Base-by-base conservation (phyloP, 2,329 filamentous ascomycete species). In the Intubia oerlemansii region DNA sequence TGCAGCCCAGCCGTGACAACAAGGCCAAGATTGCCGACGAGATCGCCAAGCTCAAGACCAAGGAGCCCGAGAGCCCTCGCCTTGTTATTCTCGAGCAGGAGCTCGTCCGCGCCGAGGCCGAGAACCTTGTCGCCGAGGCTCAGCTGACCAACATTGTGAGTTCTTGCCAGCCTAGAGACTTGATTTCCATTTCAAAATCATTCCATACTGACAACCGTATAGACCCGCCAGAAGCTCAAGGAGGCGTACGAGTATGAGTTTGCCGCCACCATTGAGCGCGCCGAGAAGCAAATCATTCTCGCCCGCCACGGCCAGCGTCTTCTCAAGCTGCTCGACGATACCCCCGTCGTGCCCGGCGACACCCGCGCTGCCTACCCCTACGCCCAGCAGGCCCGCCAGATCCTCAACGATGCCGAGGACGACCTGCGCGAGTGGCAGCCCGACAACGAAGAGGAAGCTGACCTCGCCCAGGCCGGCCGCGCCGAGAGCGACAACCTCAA, bases 171-270 rank as follows among this genome's bases (percentile, higher is more conserved):
- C 5, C 22, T 7, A 24, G 22, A 21, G 19, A 21, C 19, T 21
- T 21, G 19, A 21, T n/a, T n/a, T n/a, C n/a, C n/a, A n/a, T n/a
- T n/a, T n/a, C 18, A 19, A 19, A 19, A 19, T 25, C 14, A 10
- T 5, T 25, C 10, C 13, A 13, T 12, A 5, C 12, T 16, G 10
- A 17, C 13, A 5, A 13, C 15, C 16, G n/a, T 21, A n/a, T 36
- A 88, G 78, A 95, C 88, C 20, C 78, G 88, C 33, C 78, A 88
- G 52, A 95, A 93, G 55, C 63, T 98, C 53, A 93, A 91, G 55
- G 80, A 93, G 52, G 80, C 88, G 15, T 95, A 85, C 46, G 79
- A 84, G 39, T 52, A 78, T 34, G 82, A 95, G 48, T 79, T 92
- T 38, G 68, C 77, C 11, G 82, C 84, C 34, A 79, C 82, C 13